Conservation (phyloP, 176 grass and related monocot genomes). For the Triticum turgidum region DNA sequence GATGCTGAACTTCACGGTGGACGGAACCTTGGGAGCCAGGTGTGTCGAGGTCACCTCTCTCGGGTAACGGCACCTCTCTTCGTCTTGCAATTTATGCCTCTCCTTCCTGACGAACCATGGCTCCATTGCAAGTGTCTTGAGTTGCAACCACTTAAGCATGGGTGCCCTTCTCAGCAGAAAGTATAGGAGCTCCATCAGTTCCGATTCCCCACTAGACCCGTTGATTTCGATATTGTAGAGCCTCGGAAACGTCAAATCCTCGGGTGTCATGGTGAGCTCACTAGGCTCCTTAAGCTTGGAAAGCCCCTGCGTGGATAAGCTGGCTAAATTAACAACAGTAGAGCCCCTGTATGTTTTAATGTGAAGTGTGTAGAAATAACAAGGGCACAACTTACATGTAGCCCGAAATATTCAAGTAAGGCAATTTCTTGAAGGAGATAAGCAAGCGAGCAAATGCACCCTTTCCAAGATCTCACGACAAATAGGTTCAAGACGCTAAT, state of each 20-base stretch:
- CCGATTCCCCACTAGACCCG: slow-evolving; percentile 24
- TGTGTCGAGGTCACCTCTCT: background rate
- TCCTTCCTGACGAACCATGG: background rate
- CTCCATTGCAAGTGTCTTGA: background rate
- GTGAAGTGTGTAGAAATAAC: background rate
- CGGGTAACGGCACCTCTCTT: background rate
- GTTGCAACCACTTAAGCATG: background rate
- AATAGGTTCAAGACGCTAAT: too few relatives aligned
- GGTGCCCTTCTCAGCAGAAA: slow-evolving; percentile 11
- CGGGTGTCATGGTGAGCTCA: background rate
- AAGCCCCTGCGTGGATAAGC: background rate
- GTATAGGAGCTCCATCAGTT: background rate
- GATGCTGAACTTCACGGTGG: background rate
- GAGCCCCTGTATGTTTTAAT: background rate
- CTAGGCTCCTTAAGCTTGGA: background rate
- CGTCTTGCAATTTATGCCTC: background rate
- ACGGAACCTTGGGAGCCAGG: background rate
- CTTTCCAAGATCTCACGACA: slow-evolving; percentile 18
- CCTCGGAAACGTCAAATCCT: background rate
- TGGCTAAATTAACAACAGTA: background rate
- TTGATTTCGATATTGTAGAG: background rate
- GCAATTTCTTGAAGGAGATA: background rate
- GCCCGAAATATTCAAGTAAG: background rate
- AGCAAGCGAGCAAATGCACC: background rate
- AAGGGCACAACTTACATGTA: background rate